phyloP scores from a whole-genome alignment of 768 basidiomycete genomes.

The Xerocomus potaroensis region DNA sequence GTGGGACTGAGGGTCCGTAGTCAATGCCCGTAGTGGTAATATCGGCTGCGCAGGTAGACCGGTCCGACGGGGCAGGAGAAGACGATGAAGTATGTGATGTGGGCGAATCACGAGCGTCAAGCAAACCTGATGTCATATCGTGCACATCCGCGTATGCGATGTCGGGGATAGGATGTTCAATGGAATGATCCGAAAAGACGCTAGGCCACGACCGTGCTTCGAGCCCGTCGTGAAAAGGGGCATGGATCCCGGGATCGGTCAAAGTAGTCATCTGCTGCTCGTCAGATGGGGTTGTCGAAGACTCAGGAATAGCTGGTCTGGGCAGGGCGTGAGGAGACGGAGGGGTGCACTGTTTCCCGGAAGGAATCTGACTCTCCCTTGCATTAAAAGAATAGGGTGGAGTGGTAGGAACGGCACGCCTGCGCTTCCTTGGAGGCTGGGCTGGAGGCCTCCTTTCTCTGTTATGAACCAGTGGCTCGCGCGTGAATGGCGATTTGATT shows the following conservation, averaged over 20 bases:
- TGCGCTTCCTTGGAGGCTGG: conserved; percentile 23
- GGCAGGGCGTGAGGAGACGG: conserved; percentile 4
- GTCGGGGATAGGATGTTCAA: conserved; percentile 3
- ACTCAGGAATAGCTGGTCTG: conserved; percentile 9
- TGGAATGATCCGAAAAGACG: conserved; percentile 5
- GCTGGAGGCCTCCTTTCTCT: conserved; percentile 21
- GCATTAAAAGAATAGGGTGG: conserved; percentile 21
- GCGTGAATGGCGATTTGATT: conserved; percentile 17
- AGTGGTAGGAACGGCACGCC: conserved; percentile 14
- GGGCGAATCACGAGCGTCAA: conserved; percentile 21
- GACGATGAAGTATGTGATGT: conserved; percentile 19
- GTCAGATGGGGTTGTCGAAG: conserved; percentile 9
- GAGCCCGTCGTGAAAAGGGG: conserved; percentile 6
- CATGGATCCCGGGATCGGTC: conserved; percentile 8
- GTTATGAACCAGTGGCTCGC: conserved; percentile 19
- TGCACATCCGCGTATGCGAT: conserved; percentile 13
- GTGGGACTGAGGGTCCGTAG: conserved; percentile 2
- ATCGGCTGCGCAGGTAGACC: conserved; percentile 16
- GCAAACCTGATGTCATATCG: conserved; percentile 8
- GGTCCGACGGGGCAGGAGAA: conserved; percentile 23
- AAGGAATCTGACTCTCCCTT: conserved; percentile 14
- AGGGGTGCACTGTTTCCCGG: conserved; percentile 19
- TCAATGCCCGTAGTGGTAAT: conserved; percentile 1
- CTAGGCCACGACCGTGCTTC: conserved; percentile 18
- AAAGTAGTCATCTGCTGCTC: conserved; percentile 6